Evolutionary conservation across 2,329 filamentous ascomycete species (phyloP).

Genomic region (Sporothrix protearum): DNA sequence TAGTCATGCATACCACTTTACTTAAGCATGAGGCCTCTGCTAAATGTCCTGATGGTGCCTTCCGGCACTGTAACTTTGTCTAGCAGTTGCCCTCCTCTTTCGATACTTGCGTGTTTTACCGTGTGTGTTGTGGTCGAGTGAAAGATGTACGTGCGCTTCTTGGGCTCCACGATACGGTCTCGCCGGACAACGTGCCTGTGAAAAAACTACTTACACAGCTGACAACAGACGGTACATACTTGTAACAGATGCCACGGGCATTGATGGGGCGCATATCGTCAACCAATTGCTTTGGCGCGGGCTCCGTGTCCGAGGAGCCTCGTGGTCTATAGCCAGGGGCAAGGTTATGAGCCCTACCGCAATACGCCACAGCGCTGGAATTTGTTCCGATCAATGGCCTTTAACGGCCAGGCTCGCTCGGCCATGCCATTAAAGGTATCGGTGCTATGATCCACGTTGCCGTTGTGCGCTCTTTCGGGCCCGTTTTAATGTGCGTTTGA

Average conservation of each 20-base stretch:
- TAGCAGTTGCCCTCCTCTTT: not conserved
- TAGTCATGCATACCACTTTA: not conserved
- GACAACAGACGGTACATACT: constrained; percentile 32
- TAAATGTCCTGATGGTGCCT: not conserved
- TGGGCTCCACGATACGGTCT: not conserved
- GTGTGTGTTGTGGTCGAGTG: not conserved
- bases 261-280: constrained; percentile 38
- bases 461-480: constrained; percentile 6
- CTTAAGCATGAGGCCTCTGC: constrained; percentile 1
- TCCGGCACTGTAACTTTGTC: not conserved
- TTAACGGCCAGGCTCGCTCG: constrained; percentile 34
- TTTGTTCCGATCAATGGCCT: constrained; percentile 45
- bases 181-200: not conserved
- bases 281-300: constrained; percentile 34
- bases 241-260: constrained; percentile 31
- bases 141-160: not conserved
- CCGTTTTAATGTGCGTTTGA: too few species aligned
- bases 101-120: not conserved
- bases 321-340: constrained; percentile 24
- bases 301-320: constrained; percentile 33
- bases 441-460: constrained; percentile 37
- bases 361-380: constrained; percentile 37
- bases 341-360: constrained; percentile 31
- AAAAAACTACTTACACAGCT: not conserved
- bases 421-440: constrained; percentile 34